Evolutionary conservation across 2,329 filamentous ascomycete species (phyloP), one percentile per base, ranked within the genome.

Genomic region (Aspergillus brunneoviolaceus): DNA sequence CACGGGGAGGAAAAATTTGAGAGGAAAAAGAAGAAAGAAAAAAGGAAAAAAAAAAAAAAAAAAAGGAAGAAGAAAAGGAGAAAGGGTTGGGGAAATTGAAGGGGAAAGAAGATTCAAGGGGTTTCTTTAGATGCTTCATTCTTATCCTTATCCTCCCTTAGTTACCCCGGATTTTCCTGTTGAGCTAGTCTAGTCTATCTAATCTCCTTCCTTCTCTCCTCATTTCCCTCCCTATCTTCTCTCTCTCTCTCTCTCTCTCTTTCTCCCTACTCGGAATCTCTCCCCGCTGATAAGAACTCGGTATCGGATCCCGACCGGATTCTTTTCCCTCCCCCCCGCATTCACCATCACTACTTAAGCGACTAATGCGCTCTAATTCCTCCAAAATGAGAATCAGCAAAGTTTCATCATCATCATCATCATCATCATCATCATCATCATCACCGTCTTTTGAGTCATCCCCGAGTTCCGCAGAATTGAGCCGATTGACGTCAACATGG

Each of bases 251-350:
- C 39, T 19, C 6, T 10, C 16, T 45, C 16, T n/a, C 39, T n/a
- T 3, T 19, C 16, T 19, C 16, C 14, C 1, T 12, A 45, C 29
- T 53, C 51, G 51, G 51, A 29, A n/a, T 45, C 21, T 5, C 10
- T 39, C 21, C 51, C 51, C 51, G 51, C 35, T 53, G 51, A 53
- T 53, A 53, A 53, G 51, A 12, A 27, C 27, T 53, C 51, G 51
- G 51, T 25, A 53, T 42, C 19, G 11, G 33, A 53, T 53, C 35
- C 51, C 51, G 51, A 53, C 14, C 51, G 51, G 51, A 53, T 53
- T 45, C 58, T 58, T 58, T 60, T 60, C 60, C 58, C 19, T 59
- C 25, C 59, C 25, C 25, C 59, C 59, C 59, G 55, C 59, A 16
- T 45, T 45, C 16, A 45, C 14, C 16, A 16, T 45, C 39, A 45